Percentiles rank a stretch among this genome's conserved stretches.
Conservation (phyloP, 2,329 filamentous ascomycete genomes). For the Penicillium sp. region DNA sequence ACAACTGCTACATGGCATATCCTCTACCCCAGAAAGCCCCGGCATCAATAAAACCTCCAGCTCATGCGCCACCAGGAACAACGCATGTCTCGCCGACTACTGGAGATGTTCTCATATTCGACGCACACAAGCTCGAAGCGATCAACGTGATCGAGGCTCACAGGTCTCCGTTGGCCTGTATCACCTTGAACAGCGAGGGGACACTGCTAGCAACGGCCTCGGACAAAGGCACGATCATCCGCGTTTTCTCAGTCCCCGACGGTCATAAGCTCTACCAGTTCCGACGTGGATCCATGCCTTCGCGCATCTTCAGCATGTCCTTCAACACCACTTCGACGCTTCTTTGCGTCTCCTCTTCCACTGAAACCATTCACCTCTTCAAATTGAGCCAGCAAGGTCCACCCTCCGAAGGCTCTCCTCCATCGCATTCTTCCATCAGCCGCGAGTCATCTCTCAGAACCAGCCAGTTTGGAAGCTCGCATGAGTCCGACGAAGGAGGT, state of each 20-base stretch:
- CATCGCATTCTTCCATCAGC: slow-evolving; percentile 24
- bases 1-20: slow-evolving; percentile 94
- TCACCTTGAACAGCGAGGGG: slow-evolving; percentile 88
- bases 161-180: slow-evolving; percentile 82
- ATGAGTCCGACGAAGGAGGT: slow-evolving; percentile 32
- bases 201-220: slow-evolving; percentile 90
- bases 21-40: slow-evolving; percentile 70
- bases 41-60: slow-evolving; percentile 58
- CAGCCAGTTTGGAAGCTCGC: slow-evolving; percentile 27
- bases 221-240: slow-evolving; percentile 95
- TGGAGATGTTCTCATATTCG: slow-evolving; percentile 90
- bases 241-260: slow-evolving; percentile 87
- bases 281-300: slow-evolving; percentile 89
- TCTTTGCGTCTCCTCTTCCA: slow-evolving; percentile 91
- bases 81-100: slow-evolving; percentile 79
- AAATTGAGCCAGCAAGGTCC: slow-evolving; percentile 58
- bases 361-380: slow-evolving; percentile 96
- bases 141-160: slow-evolving; percentile 96
- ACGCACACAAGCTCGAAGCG: slow-evolving; percentile 82
- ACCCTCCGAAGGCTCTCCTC: slow-evolving; percentile 26
- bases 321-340: slow-evolving; percentile 94
- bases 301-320: slow-evolving; percentile 96
- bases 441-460: slow-evolving; percentile 27
- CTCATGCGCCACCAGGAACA: slow-evolving; percentile 75
- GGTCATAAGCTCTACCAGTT: slow-evolving; percentile 96